Evolutionary conservation across 176 grass and related monocot genomes (phyloP), one percentile per base, ranked within the genome.

Genomic region (Oryza glumipatula): DNA sequence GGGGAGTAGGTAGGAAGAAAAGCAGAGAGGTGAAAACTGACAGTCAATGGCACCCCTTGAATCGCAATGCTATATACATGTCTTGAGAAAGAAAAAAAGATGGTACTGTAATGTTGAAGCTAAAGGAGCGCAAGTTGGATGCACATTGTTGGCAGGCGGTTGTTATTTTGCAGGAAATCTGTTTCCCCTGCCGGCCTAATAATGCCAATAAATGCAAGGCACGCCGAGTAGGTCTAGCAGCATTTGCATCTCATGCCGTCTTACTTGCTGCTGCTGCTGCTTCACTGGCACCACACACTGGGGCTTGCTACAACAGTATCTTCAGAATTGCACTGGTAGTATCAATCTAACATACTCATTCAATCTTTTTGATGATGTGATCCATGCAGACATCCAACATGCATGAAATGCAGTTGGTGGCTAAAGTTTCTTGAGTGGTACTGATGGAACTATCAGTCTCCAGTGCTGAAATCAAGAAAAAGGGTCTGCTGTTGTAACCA

Each of bases 161-260:
- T 24, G 39, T 3, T 16, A 72, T 46, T 46, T 2, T 7, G 6
- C 14, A 28, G 44, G 22, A 49, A 30, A 17, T 74, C 22, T 51
- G 72, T 74, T 74, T 14, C 12, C 12, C 6, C 10, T 45, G 38
- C 23, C 23, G 16, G 72, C 14, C 23, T 23, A 15, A 51, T 51
- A 51, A 74, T 74, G 72, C 35, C 17, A 39, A 41, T 70, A 17
- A 41, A 70, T 70, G 68, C 68, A 70, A 21, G 14, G 68, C 33
- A 70, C 68, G 35, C 68, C 68, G 35, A 14, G 68, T 41, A 38
- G 68, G 32, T 67, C 6, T 7, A 67, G 65, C 28, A 33, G 65
- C 24, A 15, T 58, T 7, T 67, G 65, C 65, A 67, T 67, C n/a
- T 63, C n/a, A 63, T 58, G 54, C 54, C 54, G 6, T 58, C 16